These are phyloP conservation scores for Mycena vitilis DNA, from an alignment of 768 basidiomycete species.

Conservation along the genomic window DNA sequence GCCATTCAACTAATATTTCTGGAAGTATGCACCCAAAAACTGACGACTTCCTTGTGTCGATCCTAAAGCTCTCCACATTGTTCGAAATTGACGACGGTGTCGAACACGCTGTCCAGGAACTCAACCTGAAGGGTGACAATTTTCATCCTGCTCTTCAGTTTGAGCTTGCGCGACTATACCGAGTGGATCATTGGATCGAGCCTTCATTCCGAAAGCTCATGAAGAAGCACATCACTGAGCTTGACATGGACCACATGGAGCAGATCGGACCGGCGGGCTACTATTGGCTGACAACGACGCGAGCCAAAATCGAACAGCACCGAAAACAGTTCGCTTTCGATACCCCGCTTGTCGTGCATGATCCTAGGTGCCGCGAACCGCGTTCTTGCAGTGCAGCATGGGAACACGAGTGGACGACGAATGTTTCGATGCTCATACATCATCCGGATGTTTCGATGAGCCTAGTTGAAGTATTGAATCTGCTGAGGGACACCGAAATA, in stretches of 20 bases:
- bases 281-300: not conserved
- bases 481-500: not conserved
- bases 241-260: not conserved
- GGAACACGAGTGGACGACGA: not conserved
- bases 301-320: not conserved
- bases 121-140: not conserved
- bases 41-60: conserved; percentile 3
- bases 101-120: not conserved
- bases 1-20: not conserved
- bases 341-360: not conserved
- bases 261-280: not conserved
- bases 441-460: not conserved
- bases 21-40: conserved; percentile 10
- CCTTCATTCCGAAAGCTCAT: not conserved
- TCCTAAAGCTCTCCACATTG: conserved; percentile 4
- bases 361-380: not conserved
- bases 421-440: conserved; percentile 7
- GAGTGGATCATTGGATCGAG: conserved; percentile 7
- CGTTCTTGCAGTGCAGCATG: not conserved
- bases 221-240: not conserved
- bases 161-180: conserved; percentile 7
- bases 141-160: conserved; percentile 8
- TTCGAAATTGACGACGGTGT: conserved; percentile 4
- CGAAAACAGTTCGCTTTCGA: conserved; percentile 1
- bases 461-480: not conserved